A percentile compares a stretch with the other conserved stretches of the same genome.
Conservation (phyloP, 1,284 basidiomycete species). For the Anthracocystis setariae region DNA sequence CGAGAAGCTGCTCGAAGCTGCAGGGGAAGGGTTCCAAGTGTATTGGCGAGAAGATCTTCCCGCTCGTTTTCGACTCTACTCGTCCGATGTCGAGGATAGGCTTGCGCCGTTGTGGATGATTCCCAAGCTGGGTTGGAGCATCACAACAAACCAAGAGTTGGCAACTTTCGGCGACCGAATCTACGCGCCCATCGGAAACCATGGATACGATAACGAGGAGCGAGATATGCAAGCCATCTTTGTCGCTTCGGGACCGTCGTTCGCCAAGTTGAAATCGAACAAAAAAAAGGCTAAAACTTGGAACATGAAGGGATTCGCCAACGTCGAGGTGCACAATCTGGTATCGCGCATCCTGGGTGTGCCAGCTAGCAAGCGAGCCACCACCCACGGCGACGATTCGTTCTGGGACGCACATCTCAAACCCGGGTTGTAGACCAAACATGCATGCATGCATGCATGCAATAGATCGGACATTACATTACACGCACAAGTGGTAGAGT, state of each 20-base stretch:
- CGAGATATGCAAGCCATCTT: slow-evolving; percentile 87
- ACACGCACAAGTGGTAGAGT: no score
- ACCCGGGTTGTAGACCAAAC: slow-evolving; percentile 18
- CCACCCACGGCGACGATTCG: slow-evolving; percentile 19
- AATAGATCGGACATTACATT: no score
- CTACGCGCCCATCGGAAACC: slow-evolving; percentile 72
- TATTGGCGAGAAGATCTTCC: slow-evolving; percentile 26
- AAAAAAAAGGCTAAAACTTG: slow-evolving; percentile 55
- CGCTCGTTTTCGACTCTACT: slow-evolving; percentile 13
- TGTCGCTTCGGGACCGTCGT: slow-evolving; percentile 87
- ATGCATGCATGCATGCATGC: no score
- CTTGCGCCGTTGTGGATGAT: slow-evolving; percentile 38
- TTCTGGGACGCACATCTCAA: slow-evolving; percentile 36
- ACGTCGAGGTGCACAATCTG: slow-evolving; percentile 85
- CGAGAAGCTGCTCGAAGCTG: neutral
- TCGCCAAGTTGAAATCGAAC: slow-evolving; percentile 70
- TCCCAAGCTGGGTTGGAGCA: slow-evolving; percentile 38
- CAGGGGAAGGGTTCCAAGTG: slow-evolving; percentile 9
- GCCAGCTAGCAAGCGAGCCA: slow-evolving; percentile 61
- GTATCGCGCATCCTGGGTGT: slow-evolving; percentile 80
- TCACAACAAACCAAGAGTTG: slow-evolving; percentile 27
- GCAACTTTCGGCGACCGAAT: slow-evolving; percentile 70
- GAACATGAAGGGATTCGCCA: slow-evolving; percentile 77
- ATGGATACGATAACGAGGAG: slow-evolving; percentile 83
- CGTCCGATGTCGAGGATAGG: slow-evolving; percentile 10